phyloP scores from a whole-genome alignment of 495 filamentous ascomycete species.

The Xylaria bambusicola region DNA sequence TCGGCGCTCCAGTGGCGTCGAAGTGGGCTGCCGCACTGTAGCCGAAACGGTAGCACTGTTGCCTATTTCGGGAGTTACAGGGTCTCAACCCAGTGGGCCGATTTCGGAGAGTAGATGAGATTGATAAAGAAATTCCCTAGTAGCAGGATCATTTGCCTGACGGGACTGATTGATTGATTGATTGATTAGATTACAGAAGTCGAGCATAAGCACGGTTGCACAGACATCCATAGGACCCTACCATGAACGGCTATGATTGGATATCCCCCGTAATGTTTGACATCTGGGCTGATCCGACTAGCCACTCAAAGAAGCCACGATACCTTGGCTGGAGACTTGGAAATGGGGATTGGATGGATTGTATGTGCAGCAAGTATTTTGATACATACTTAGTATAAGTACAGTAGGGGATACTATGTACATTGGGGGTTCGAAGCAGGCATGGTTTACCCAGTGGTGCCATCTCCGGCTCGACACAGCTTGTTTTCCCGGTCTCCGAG shows the following conservation, averaged over 20 bases:
- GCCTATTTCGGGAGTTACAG: conserved; percentile 2
- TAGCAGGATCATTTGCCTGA: no score
- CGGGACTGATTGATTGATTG: conserved; percentile 6
- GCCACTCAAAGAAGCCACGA: no score
- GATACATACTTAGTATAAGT: no score
- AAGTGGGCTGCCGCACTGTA: no score
- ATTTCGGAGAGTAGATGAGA: conserved; percentile 18
- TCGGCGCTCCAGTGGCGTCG: no score
- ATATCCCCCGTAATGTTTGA: background rate
- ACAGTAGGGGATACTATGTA: no score
- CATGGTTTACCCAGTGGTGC: no score
- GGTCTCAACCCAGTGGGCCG: background rate
- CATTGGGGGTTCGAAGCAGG: no score
- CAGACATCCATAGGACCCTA: background rate
- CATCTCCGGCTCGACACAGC: background rate
- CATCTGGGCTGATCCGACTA: no score
- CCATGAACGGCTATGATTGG: background rate
- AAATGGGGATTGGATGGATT: no score
- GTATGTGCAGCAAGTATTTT: no score
- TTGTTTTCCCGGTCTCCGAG: background rate
- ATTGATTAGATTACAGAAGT: conserved; percentile 19
- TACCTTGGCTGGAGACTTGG: no score
- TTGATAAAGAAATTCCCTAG: conserved; percentile 9
- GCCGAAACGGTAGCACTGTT: background rate
- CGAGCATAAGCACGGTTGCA: background rate